phyloP scores from a whole-genome alignment of 73 alveolate genomes.

The Uronychia setigera region DNA sequence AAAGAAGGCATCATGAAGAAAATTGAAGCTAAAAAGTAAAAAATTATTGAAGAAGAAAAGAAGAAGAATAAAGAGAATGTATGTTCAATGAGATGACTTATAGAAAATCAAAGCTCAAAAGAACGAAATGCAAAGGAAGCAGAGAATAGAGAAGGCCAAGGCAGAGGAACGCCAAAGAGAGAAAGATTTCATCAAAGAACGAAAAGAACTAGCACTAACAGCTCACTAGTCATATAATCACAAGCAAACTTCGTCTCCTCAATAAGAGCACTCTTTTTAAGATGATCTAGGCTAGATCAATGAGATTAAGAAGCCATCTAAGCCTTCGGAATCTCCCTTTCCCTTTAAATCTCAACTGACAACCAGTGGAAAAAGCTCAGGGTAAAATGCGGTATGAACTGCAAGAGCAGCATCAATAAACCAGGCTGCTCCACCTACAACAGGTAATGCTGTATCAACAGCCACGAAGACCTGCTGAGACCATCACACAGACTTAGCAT shows the following conservation, averaged over 20 bases:
- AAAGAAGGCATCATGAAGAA: constrained; percentile 17
- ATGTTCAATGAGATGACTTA: too few species aligned
- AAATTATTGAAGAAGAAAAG: constrained; percentile 7
- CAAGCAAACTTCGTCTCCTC: not conserved
- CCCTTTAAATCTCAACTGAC: too few species aligned
- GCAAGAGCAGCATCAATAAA: too few species aligned
- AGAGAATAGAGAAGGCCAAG: constrained; percentile 24
- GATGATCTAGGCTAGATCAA: constrained; percentile 1
- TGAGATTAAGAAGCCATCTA: constrained; percentile 1
- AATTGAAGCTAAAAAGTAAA: constrained; percentile 8
- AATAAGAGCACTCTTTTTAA: not conserved
- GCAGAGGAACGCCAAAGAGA: constrained; percentile 17
- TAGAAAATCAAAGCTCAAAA: constrained; percentile 7
- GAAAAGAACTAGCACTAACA: constrained; percentile 8
- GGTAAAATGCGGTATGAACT: too few species aligned
- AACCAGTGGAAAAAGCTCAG: constrained; percentile 23
- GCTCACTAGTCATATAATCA: constrained; percentile 2
- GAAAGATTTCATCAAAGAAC: constrained; percentile 9
- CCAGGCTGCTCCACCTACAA: too few species aligned
- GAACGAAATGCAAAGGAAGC: constrained; percentile 9
- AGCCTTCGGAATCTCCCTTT: too few species aligned
- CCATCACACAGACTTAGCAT: not conserved
- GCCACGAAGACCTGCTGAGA: too few species aligned
- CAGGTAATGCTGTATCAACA: too few species aligned
- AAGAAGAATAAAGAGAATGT: too few species aligned